Percentiles rank a stretch among this genome's conserved stretches.
Evolutionary conservation across 202 grass and related monocot species (phyloP).

Genomic region (Carex sylvatica): DNA sequence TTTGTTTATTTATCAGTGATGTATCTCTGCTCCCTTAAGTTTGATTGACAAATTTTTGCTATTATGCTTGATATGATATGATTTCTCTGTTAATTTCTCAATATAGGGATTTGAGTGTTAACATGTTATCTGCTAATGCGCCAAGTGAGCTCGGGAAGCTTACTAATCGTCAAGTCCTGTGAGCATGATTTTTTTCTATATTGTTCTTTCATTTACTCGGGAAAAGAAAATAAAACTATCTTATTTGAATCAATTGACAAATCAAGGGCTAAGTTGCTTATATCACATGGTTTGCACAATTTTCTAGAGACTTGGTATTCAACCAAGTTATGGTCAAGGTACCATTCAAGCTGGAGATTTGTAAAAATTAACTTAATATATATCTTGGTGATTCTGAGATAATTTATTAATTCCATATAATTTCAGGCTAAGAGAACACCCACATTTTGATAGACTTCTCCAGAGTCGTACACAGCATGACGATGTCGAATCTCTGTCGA

Average conservation of each 20-base stretch:
- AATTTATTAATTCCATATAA: constrained; percentile 11
- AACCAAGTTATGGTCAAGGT: constrained; percentile 82
- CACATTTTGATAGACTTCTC: constrained; percentile 54
- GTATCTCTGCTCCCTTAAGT: not conserved
- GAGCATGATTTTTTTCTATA: not conserved
- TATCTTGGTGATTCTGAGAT: constrained; percentile 15
- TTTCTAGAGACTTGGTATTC: constrained; percentile 88
- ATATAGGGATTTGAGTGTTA: constrained; percentile 31
- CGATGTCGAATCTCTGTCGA: constrained; percentile 58
- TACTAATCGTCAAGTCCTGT: not conserved
- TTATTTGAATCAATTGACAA: constrained; percentile 33
- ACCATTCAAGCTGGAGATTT: not conserved
- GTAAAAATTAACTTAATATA: constrained; percentile 16
- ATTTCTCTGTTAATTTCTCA: constrained; percentile 7
- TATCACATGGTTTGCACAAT: constrained; percentile 57
- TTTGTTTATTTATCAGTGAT: not conserved
- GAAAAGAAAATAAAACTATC: not conserved
- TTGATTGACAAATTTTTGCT: not conserved
- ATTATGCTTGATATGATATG: not conserved
- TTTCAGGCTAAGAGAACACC: constrained; percentile 69
- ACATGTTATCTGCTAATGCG: too few species aligned
- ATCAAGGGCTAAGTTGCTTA: constrained; percentile 69
- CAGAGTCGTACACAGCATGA: constrained; percentile 48
- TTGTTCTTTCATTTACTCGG: not conserved
- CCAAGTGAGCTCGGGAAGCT: constrained; percentile 14